These are phyloP conservation scores for Leccinum fibrillosum DNA, from an alignment of 768 basidiomycete genomes.

Conservation along the genomic window DNA sequence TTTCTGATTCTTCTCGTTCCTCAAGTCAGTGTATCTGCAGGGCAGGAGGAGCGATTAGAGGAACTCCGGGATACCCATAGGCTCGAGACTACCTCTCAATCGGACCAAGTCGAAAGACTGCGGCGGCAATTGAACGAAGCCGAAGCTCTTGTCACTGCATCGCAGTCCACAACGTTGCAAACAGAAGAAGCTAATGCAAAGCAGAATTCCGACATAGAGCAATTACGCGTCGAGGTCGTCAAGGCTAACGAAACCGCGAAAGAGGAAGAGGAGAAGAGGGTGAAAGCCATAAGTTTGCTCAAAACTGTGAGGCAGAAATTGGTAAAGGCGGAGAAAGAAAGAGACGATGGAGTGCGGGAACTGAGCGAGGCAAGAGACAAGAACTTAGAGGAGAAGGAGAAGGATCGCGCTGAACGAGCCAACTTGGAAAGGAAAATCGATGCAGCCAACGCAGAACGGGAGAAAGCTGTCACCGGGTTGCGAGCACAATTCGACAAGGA, in stretches of 20 bases:
- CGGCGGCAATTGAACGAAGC: conserved; percentile 65
- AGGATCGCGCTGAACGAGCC: conserved; percentile 44
- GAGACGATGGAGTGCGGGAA: conserved; percentile 73
- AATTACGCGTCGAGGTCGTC: conserved; percentile 61
- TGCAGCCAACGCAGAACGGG: conserved; percentile 54
- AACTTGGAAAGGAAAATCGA: conserved; percentile 66
- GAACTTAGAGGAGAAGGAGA: conserved; percentile 47
- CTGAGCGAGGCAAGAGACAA: conserved; percentile 47
- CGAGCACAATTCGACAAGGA: conserved; percentile 74
- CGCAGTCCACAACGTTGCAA: conserved; percentile 45
- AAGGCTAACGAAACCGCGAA: conserved; percentile 62
- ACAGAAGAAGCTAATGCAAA: conserved; percentile 48
- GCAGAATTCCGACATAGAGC: conserved; percentile 53
- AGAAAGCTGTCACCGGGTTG: conserved; percentile 57
- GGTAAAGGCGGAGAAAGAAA: conserved; percentile 95
- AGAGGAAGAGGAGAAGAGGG: conserved; percentile 97
- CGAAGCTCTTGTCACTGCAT: conserved; percentile 64
- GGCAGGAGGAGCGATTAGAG: conserved; percentile 79
- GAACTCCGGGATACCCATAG: conserved; percentile 83
- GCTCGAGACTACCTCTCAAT: conserved; percentile 76
- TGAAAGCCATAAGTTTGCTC: conserved; percentile 87
- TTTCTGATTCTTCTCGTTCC: neutral
- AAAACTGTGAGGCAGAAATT: conserved; percentile 96
- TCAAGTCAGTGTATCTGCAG: conserved; percentile 37
- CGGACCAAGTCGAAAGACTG: conserved; percentile 68